Evolutionary conservation across 192 early-diverging fungal genomes (phyloP).

Genomic region (Spizellomyces sp.): DNA sequence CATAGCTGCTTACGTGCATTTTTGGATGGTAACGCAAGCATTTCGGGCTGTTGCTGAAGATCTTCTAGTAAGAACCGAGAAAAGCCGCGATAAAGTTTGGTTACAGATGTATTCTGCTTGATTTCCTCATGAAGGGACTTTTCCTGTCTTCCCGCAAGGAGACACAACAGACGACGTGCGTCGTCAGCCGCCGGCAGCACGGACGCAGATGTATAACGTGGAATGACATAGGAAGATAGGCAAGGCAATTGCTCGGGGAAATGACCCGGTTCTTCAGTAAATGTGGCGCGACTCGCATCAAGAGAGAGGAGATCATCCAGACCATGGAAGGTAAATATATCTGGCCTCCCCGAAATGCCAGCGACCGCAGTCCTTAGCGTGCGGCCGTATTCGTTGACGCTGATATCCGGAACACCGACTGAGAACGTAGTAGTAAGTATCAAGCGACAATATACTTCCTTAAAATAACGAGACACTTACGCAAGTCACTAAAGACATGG

Average conservation of each 20-base stretch:
- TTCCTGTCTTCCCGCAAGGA: no score
- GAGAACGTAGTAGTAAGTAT: not conserved
- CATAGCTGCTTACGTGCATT: conserved; percentile 7
- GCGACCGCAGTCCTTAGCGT: conserved; percentile 1
- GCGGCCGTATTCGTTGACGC: conserved; percentile 16
- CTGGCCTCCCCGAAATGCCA: not conserved
- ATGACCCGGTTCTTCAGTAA: no score
- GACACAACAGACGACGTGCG: no score
- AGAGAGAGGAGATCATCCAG: not conserved
- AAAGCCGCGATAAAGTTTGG: conserved; percentile 13
- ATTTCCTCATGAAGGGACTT: no score
- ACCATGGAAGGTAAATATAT: not conserved
- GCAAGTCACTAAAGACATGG: conserved; percentile 15
- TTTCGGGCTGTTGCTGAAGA: not conserved
- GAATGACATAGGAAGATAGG: no score
- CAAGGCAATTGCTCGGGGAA: no score
- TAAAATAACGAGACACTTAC: not conserved
- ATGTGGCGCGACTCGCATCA: not conserved
- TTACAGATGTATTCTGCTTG: no score
- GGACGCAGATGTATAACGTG: no score
- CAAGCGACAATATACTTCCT: no score
- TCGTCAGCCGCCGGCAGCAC: no score
- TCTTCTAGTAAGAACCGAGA: conserved; percentile 9
- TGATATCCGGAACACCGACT: conserved; percentile 19
- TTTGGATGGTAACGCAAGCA: conserved; percentile 5